A percentile compares a stretch with the other conserved stretches of the same genome.
phyloP scores from a whole-genome alignment of 192 early-diverging fungal species.

The Entomortierella chlamydospora region DNA sequence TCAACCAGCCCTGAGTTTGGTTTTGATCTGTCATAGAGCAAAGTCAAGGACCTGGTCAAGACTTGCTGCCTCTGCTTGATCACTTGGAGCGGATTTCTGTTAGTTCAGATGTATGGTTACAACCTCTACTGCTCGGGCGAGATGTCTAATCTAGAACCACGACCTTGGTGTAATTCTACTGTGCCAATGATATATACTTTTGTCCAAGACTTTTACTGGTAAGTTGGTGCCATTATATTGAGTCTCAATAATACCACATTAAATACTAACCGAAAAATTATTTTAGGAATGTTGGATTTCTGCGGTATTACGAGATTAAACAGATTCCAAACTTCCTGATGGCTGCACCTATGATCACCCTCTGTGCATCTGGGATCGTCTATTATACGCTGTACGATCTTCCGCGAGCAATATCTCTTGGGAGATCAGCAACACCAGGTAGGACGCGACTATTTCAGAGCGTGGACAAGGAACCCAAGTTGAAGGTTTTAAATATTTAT shows the following conservation, averaged over 20 bases:
- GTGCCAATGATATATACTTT: constrained; percentile 81
- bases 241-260: neutral
- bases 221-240: too few species aligned
- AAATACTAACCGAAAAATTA: neutral
- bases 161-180: constrained; percentile 76
- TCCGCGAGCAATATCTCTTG: constrained; percentile 68
- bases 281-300: constrained; percentile 84
- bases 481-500: too few species aligned
- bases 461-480: too few species aligned
- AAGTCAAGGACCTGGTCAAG: constrained; percentile 24
- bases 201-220: constrained; percentile 92
- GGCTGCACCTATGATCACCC: constrained; percentile 79
- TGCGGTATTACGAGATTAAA: constrained; percentile 82
- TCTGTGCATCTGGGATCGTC: constrained; percentile 72
- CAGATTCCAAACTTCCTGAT: constrained; percentile 94
- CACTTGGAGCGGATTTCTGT: constrained; percentile 64
- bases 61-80: constrained; percentile 44
- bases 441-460: neutral
- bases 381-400: constrained; percentile 66
- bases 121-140: constrained; percentile 66
- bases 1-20: neutral
- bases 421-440: constrained; percentile 37
- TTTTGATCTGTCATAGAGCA: neutral
- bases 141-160: constrained; percentile 9
- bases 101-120: constrained; percentile 75